Percentiles rank a stretch among this genome's conserved stretches.
These are phyloP conservation scores for Hypsizygus ulmarius DNA, from an alignment of 1,284 basidiomycete species.

Conservation along the genomic window DNA sequence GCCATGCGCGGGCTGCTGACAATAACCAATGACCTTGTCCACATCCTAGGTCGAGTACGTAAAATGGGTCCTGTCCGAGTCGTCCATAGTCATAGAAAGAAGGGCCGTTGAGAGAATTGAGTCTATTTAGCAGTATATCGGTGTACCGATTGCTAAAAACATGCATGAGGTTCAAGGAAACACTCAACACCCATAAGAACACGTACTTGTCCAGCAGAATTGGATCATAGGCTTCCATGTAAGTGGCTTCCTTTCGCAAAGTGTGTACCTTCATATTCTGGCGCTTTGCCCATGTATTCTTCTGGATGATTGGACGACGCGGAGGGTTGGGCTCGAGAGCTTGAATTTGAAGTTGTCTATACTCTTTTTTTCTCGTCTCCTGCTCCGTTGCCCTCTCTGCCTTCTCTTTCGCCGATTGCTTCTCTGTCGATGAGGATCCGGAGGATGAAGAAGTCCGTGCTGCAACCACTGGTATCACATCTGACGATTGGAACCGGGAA, in stretches of 20 bases:
- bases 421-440: slow-evolving; percentile 1
- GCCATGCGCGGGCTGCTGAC: slow-evolving; percentile 60
- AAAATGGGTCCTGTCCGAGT: slow-evolving; percentile 45
- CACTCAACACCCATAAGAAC: slow-evolving; percentile 4
- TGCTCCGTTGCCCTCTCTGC: slow-evolving; percentile 2
- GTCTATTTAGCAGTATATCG: slow-evolving; percentile 47
- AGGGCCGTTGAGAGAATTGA: slow-evolving; percentile 49
- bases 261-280: slow-evolving; percentile 53
- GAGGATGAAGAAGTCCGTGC: slow-evolving; percentile 3
- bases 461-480: slow-evolving; percentile 1
- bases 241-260: slow-evolving; percentile 50
- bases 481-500: slow-evolving; percentile 15
- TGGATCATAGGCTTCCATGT: slow-evolving; percentile 63
- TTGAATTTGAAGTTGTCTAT: slow-evolving; percentile 11
- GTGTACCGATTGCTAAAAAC: slow-evolving; percentile 53
- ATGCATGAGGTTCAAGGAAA: slow-evolving; percentile 10
- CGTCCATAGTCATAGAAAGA: slow-evolving; percentile 58
- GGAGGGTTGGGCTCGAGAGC: neutral
- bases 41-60: slow-evolving; percentile 72
- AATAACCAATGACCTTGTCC: slow-evolving; percentile 65
- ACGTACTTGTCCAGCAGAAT: slow-evolving; percentile 58
- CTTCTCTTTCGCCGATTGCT: slow-evolving; percentile 7
- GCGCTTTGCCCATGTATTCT: slow-evolving; percentile 37
- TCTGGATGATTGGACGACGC: slow-evolving; percentile 18
- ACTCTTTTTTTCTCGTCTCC: slow-evolving; percentile 12